Evolutionary conservation across 2,329 filamentous ascomycete species (phyloP).

Genomic region (Paracoccidioides lutzii): DNA sequence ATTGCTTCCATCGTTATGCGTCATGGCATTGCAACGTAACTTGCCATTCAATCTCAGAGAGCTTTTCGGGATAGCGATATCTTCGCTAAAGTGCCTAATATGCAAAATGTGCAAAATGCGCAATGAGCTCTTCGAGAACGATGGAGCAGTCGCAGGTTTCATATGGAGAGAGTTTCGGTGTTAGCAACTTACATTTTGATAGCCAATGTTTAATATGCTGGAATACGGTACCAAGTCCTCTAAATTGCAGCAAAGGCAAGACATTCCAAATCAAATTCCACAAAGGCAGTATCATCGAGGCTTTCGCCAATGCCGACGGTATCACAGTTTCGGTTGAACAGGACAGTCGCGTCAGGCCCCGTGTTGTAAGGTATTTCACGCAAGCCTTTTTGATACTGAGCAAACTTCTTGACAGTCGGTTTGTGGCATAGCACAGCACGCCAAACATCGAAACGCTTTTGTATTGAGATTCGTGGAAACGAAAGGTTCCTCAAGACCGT

Average conservation of each 20-base stretch:
- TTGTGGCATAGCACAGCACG: neutral
- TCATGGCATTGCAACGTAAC: neutral
- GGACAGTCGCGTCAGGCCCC: neutral
- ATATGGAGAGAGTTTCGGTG: neutral
- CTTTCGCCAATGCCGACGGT: neutral
- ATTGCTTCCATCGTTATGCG: neutral
- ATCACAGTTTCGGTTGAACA: neutral
- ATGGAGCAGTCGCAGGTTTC: neutral
- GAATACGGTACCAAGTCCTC: neutral
- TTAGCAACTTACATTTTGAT: neutral
- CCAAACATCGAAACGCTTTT: neutral
- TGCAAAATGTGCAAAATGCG: neutral
- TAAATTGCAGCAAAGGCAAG: neutral
- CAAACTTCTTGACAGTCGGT: neutral
- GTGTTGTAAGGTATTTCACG: no score
- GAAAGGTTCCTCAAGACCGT: constrained; percentile 4
- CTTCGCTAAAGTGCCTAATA: neutral
- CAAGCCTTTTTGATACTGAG: neutral
- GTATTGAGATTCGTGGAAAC: neutral
- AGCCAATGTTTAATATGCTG: neutral
- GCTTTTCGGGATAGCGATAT: neutral
- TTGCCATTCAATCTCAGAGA: neutral
- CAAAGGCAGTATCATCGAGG: neutral
- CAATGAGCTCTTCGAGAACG: constrained; percentile 1
- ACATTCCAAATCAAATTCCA: neutral